phyloP scores from a whole-genome alignment of 2,329 filamentous ascomycete genomes.

The Aspergillus arachidicola region DNA sequence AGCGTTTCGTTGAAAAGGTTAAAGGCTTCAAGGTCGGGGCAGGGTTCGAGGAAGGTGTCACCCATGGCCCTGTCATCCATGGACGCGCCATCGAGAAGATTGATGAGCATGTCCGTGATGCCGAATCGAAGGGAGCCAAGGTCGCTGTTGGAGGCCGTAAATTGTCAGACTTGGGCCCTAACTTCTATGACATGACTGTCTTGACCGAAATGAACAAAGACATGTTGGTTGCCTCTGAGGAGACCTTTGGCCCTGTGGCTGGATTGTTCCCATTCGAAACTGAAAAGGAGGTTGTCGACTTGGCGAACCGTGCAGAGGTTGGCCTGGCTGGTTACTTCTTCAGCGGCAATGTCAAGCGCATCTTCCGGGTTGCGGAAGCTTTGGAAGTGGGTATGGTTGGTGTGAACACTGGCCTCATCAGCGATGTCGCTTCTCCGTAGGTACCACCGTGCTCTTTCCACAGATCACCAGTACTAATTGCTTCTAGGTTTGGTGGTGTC shows the following conservation, averaged over 20 bases:
- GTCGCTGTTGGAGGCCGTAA: constrained; percentile 75
- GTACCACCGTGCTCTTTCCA: constrained; percentile 20
- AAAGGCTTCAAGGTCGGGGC: constrained; percentile 50
- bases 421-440: constrained; percentile 55
- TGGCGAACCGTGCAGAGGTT: constrained; percentile 82
- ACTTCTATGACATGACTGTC: constrained; percentile 90
- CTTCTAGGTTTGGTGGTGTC: constrained; percentile 70
- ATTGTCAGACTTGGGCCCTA: constrained; percentile 72
- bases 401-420: constrained; percentile 72
- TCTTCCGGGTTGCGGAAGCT: constrained; percentile 63
- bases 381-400: constrained; percentile 55
- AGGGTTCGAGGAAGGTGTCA: constrained; percentile 50
- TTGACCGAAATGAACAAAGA: constrained; percentile 81
- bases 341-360: constrained; percentile 61
- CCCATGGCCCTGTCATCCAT: constrained; percentile 65
- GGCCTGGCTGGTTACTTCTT: constrained; percentile 96
- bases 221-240: constrained; percentile 83
- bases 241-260: constrained; percentile 94
- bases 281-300: constrained; percentile 81
- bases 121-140: constrained; percentile 73
- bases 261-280: constrained; percentile 86
- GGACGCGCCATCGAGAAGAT: constrained; percentile 79
- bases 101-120: constrained; percentile 77
- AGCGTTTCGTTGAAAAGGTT: constrained; percentile 58
- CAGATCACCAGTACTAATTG: constrained; percentile 19